phyloP scores from a whole-genome alignment of 176 grass and related monocot genomes.

The Bonia amplexicaulis region DNA sequence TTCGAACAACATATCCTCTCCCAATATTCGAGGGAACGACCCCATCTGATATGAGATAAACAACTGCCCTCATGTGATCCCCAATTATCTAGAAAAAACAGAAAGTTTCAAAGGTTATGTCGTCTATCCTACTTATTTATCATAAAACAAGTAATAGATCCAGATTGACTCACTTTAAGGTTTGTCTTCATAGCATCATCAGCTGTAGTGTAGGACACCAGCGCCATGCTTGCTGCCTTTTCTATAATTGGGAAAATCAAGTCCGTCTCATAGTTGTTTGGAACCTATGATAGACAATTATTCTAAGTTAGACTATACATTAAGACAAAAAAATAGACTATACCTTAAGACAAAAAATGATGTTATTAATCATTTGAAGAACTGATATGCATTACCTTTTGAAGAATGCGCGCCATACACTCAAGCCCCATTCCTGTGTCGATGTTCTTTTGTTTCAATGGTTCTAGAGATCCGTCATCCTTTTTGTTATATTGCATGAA shows the following conservation, averaged over 20 bases:
- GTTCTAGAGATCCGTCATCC: constrained; percentile 85
- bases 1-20: constrained; percentile 93
- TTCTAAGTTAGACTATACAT: constrained; percentile 17
- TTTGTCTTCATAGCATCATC: constrained; percentile 61
- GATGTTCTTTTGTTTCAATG: constrained; percentile 88
- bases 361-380: constrained; percentile 1
- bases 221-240: constrained; percentile 73
- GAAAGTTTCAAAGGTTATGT: constrained; percentile 12
- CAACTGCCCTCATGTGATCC: constrained; percentile 94
- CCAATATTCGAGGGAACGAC: constrained; percentile 95
- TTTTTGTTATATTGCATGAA: constrained; percentile 99
- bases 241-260: constrained; percentile 93
- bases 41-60: constrained; percentile 98
- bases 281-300: constrained; percentile 51
- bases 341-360: not conserved
- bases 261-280: constrained; percentile 98
- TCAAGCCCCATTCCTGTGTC: constrained; percentile 98
- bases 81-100: constrained; percentile 75
- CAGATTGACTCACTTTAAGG: constrained; percentile 64
- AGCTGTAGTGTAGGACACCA: constrained; percentile 57
- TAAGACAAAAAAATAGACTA: not conserved
- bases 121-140: not conserved
- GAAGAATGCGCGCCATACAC: constrained; percentile 94
- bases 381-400: constrained; percentile 55
- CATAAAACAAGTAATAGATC: constrained; percentile 11